Percentiles rank a stretch among this genome's conserved stretches.
Evolutionary conservation across 257 asterid genomes (phyloP).

Genomic region (Salvia splendens): DNA sequence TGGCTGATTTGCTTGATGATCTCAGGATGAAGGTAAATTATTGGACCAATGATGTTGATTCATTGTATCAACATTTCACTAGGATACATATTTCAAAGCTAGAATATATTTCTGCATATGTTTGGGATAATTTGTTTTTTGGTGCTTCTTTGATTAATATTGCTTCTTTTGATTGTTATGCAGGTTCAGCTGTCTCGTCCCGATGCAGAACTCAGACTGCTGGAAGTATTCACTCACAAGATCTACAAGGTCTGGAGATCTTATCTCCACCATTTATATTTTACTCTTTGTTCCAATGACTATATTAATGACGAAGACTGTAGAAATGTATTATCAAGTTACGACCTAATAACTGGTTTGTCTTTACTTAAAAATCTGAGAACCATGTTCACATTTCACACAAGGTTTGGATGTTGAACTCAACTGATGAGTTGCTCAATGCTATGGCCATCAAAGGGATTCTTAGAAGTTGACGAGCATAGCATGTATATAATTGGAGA

Average conservation of each 20-base stretch:
- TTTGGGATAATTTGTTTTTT: constrained; percentile 15
- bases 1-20: constrained; percentile 56
- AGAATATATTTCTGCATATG: constrained; percentile 20
- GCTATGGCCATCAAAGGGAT: constrained; percentile 10
- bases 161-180: constrained; percentile 27
- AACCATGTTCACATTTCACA: too few relatives aligned
- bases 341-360: constrained; percentile 1
- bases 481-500: constrained; percentile 3
- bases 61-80: constrained; percentile 18
- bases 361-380: neutral
- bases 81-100: constrained; percentile 14
- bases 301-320: neutral
- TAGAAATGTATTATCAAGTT: constrained; percentile 2
- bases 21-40: constrained; percentile 48
- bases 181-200: constrained; percentile 66
- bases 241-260: constrained; percentile 56
- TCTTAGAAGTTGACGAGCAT: neutral
- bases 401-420: neutral
- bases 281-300: too few relatives aligned
- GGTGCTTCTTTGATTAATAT: constrained; percentile 22
- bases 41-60: constrained; percentile 24
- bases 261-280: constrained; percentile 14
- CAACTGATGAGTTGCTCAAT: neutral
- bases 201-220: constrained; percentile 61
- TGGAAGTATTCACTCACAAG: constrained; percentile 63